Conservation (phyloP, 768 basidiomycete species). For the Pleurotus tuoliensis region DNA sequence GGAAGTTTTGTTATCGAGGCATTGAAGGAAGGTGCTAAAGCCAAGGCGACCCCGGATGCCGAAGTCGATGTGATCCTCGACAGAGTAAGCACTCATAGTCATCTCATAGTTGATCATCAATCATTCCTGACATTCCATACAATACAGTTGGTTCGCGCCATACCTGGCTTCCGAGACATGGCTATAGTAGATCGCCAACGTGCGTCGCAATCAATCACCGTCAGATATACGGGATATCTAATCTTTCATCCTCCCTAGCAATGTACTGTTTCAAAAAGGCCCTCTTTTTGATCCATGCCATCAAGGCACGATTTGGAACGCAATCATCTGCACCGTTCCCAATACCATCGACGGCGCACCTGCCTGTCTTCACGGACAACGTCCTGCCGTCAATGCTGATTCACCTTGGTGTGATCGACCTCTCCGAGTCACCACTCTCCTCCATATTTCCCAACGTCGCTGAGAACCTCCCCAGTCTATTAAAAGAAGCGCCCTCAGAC, state of each 20-base stretch:
- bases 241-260: constrained; percentile 34
- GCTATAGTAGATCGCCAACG: constrained; percentile 58
- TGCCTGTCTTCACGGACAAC: constrained; percentile 78
- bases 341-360: constrained; percentile 50
- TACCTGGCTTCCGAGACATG: constrained; percentile 85
- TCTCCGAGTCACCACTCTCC: constrained; percentile 42
- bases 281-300: constrained; percentile 71
- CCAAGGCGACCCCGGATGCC: constrained; percentile 19
- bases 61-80: constrained; percentile 60
- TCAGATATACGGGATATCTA: constrained; percentile 1
- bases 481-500: constrained; percentile 25
- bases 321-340: constrained; percentile 52
- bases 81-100: constrained; percentile 40
- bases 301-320: constrained; percentile 63
- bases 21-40: constrained; percentile 49
- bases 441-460: constrained; percentile 46
- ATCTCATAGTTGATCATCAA: background rate
- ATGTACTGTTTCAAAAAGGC: constrained; percentile 91
- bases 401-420: constrained; percentile 70
- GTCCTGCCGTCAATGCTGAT: constrained; percentile 80
- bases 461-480: constrained; percentile 34
- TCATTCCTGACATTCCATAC: background rate
- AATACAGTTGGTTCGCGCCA: constrained; percentile 61
- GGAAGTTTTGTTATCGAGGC: constrained; percentile 74
- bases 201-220: constrained; percentile 28